Evolutionary conservation across 257 asterid genomes (phyloP).

Genomic region (Gentiana straminea): DNA sequence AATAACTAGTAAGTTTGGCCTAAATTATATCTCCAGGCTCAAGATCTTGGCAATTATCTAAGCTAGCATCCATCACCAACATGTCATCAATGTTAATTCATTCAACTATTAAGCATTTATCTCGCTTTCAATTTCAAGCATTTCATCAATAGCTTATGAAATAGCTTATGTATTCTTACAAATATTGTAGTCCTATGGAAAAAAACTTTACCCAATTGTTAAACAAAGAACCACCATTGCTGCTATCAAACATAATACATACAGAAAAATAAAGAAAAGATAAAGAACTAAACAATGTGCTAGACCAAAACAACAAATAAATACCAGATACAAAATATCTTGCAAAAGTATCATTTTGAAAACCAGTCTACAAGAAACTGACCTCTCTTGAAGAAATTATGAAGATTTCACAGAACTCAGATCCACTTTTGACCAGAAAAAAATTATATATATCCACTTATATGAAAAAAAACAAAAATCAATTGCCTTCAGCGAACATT

Average conservation of each 20-base stretch:
- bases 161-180: too few relatives aligned
- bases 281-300: background rate
- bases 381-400: conserved; percentile 4
- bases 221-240: conserved; percentile 1
- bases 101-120: too few relatives aligned
- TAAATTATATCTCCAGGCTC: too few relatives aligned
- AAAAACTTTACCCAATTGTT: conserved; percentile 1
- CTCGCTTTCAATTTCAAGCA: too few relatives aligned
- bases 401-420: conserved; percentile 20
- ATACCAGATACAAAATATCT: background rate
- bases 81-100: too few relatives aligned
- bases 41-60: too few relatives aligned
- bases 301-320: background rate
- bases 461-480: background rate
- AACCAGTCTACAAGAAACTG: conserved; percentile 2
- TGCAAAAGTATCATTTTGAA: background rate
- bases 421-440: conserved; percentile 13
- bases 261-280: background rate
- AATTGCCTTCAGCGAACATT: conserved; percentile 7
- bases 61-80: too few relatives aligned
- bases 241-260: background rate
- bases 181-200: too few relatives aligned
- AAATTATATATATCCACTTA: background rate
- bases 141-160: too few relatives aligned
- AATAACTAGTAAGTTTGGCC: too few relatives aligned